Evolutionary conservation across 352 stramenopile species (phyloP).

Genomic region (Globisporangium irregulare): DNA sequence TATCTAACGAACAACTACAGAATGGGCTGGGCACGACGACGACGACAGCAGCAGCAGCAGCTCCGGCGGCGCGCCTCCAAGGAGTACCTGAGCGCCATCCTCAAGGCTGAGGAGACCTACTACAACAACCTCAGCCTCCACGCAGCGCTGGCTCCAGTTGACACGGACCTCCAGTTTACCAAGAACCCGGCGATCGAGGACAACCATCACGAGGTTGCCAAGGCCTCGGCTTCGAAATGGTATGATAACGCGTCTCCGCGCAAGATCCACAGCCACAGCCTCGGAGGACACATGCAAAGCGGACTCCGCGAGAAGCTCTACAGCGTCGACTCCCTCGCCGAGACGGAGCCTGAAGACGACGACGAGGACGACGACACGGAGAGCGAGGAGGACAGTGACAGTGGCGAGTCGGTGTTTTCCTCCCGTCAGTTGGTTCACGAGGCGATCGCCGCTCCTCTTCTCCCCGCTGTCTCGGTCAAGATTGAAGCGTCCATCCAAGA

Average conservation of each 20-base stretch:
- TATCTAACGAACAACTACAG: background rate
- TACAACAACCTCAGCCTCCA: background rate
- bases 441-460: slow-evolving; percentile 10
- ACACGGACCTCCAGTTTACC: background rate
- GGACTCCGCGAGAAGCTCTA: slow-evolving; percentile 30
- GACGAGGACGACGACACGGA: slow-evolving; percentile 26
- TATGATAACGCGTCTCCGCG: background rate
- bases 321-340: slow-evolving; percentile 27
- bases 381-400: slow-evolving; percentile 27
- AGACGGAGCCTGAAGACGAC: slow-evolving; percentile 35
- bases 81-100: background rate
- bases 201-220: background rate
- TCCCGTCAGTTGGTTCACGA: slow-evolving; percentile 19
- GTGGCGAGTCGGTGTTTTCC: slow-evolving; percentile 10
- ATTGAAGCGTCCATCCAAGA: background rate
- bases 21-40: slow-evolving; percentile 19
- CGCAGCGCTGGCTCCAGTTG: background rate
- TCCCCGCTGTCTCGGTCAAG: background rate
- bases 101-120: background rate
- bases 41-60: slow-evolving; percentile 22
- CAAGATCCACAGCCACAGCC: slow-evolving; percentile 4
- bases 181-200: background rate
- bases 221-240: slow-evolving; percentile 8
- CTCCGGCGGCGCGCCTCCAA: slow-evolving; percentile 15
- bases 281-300: background rate